These are phyloP conservation scores for Pyrenopolyporus hunteri DNA, from an alignment of 495 filamentous ascomycete species.

Conservation along the genomic window DNA sequence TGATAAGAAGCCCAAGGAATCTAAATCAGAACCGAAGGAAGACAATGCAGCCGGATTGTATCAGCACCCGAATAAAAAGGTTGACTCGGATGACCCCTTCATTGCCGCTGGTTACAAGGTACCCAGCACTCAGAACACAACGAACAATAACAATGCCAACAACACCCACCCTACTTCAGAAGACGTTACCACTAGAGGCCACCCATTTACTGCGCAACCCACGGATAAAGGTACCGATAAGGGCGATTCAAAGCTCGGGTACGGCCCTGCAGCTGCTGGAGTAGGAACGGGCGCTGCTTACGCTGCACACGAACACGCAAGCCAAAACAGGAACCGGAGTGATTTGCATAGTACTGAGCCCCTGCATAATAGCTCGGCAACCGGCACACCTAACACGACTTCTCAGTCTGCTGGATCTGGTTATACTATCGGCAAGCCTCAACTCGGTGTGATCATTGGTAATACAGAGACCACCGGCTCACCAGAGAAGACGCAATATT, in stretches of 20 bases:
- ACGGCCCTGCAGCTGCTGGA: constrained; percentile 22
- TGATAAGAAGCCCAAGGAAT: constrained; percentile 21
- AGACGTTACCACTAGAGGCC: neutral
- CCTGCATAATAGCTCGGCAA: no score
- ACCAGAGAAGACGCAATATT: neutral
- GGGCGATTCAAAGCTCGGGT: constrained; percentile 6
- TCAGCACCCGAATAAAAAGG: constrained; percentile 12
- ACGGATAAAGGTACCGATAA: constrained; percentile 4
- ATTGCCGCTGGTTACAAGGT: neutral
- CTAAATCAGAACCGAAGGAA: neutral
- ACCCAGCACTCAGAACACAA: neutral
- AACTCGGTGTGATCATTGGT: neutral
- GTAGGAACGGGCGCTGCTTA: constrained; percentile 25
- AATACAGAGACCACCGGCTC: neutral
- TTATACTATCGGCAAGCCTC: constrained; percentile 3
- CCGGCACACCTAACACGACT: constrained; percentile 1
- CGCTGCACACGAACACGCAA: constrained; percentile 15
- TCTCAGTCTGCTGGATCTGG: neutral
- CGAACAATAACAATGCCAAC: neutral
- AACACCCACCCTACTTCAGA: neutral
- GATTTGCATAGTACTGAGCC: neutral
- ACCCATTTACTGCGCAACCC: constrained; percentile 2
- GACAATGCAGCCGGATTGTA: constrained; percentile 1
- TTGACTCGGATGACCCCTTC: constrained; percentile 7
- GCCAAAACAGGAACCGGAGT: neutral